Conservation (phyloP, 2,329 filamentous ascomycete genomes). For the Fonsecaea pedrosoi region DNA sequence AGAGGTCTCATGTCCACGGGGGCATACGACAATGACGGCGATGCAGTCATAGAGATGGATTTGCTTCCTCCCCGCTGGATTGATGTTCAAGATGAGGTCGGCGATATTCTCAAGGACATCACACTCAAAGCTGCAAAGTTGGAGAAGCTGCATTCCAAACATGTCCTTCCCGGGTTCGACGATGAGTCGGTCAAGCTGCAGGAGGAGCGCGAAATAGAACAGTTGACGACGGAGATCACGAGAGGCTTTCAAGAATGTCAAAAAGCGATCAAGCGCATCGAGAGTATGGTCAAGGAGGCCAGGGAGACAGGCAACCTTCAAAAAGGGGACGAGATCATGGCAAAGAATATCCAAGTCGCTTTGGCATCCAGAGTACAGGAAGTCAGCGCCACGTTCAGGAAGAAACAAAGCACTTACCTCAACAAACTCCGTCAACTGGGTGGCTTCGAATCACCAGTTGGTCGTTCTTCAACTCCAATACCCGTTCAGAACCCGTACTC, state of each 20-base stretch:
- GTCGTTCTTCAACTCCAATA: conserved; percentile 53
- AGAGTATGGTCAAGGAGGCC: conserved; percentile 83
- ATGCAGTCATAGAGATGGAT: conserved; percentile 98
- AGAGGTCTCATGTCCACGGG: conserved; percentile 83
- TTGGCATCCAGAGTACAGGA: conserved; percentile 89
- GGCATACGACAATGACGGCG: conserved; percentile 83
- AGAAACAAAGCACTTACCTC: conserved; percentile 95
- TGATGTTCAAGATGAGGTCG: conserved; percentile 91
- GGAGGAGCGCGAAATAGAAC: conserved; percentile 90
- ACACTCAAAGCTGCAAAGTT: conserved; percentile 82
- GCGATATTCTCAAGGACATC: conserved; percentile 79
- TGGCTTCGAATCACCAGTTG: conserved; percentile 59
- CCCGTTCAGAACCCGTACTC: conserved; percentile 69
- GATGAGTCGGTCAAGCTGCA: conserved; percentile 86
- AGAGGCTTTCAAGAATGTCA: conserved; percentile 89
- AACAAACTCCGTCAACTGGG: conserved; percentile 83
- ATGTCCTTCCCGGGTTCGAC: conserved; percentile 94
- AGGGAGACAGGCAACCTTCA: conserved; percentile 73
- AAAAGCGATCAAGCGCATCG: conserved; percentile 83
- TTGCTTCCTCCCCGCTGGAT: conserved; percentile 93
- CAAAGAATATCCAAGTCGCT: conserved; percentile 91
- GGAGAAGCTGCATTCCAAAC: conserved; percentile 94
- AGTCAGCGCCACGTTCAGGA: conserved; percentile 87
- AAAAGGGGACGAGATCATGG: conserved; percentile 91
- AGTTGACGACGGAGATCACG: conserved; percentile 87